These are phyloP conservation scores for Irpex sp. DNA, from an alignment of 1,284 basidiomycete genomes.

Conservation along the genomic window DNA sequence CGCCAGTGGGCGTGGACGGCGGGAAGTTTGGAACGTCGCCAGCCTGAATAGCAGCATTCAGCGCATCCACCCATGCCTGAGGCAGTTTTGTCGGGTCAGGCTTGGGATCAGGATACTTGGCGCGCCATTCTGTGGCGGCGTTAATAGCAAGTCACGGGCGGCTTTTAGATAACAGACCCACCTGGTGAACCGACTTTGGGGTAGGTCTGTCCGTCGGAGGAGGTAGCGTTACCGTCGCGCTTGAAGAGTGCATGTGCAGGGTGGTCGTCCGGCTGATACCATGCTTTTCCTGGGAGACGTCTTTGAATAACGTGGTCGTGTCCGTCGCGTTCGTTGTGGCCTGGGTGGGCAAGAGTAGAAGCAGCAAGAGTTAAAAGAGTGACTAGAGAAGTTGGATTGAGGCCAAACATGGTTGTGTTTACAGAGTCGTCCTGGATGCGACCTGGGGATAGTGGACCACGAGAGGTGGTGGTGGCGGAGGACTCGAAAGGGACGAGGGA, in stretches of 20 bases:
- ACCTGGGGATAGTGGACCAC: conserved; percentile 11
- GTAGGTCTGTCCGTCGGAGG: conserved; percentile 40
- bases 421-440: neutral
- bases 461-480: conserved; percentile 5
- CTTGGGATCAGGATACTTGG: conserved; percentile 41
- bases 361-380: conserved; percentile 5
- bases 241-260: conserved; percentile 54
- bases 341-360: conserved; percentile 1
- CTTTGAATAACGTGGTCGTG: conserved; percentile 11
- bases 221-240: conserved; percentile 13
- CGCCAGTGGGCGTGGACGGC: conserved; percentile 31
- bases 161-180: conserved; percentile 24
- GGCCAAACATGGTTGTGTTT: neutral
- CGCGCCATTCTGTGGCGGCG: conserved; percentile 48
- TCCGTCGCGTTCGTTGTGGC: conserved; percentile 5
- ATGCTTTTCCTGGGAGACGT: conserved; percentile 34
- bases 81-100: conserved; percentile 47
- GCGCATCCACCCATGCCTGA: conserved; percentile 59
- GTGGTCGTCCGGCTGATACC: conserved; percentile 55
- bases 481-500: conserved; percentile 3
- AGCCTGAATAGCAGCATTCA: conserved; percentile 55
- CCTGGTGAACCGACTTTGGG: conserved; percentile 53
- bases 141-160: conserved; percentile 2
- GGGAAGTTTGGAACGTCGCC: conserved; percentile 73
- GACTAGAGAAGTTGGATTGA: neutral